phyloP scores from a whole-genome alignment of 352 stramenopile species.

The Phytophthora boehmeriae region DNA sequence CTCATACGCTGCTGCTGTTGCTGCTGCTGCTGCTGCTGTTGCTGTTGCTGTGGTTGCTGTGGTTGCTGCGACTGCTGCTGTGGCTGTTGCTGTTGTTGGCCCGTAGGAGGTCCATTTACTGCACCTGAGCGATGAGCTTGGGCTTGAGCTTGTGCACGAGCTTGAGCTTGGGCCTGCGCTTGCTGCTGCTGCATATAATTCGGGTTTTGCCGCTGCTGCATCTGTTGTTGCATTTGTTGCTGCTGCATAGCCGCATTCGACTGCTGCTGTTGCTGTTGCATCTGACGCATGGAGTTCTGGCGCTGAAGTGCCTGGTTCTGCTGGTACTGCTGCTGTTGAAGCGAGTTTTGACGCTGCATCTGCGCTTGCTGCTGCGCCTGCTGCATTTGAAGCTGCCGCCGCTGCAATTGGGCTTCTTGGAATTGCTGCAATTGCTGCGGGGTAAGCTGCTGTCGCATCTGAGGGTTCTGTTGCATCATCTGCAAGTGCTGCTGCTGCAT shows the following conservation, averaged over 20 bases:
- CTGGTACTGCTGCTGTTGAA: conserved; percentile 64
- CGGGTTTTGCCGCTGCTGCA: conserved; percentile 63
- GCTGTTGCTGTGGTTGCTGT: conserved; percentile 39
- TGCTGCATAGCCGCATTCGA: conserved; percentile 40
- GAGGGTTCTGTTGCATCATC: conserved; percentile 82
- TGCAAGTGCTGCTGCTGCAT: conserved; percentile 80
- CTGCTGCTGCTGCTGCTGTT: conserved; percentile 41
- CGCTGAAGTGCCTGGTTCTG: conserved; percentile 53
- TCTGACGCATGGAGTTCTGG: conserved; percentile 66
- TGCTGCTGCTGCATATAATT: conserved; percentile 66
- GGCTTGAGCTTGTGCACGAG: conserved; percentile 17
- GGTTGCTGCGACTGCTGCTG: conserved; percentile 43
- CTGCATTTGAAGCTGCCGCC: conserved; percentile 73
- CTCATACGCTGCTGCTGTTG: conserved; percentile 58
- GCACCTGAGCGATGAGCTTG: conserved; percentile 27
- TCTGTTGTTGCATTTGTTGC: conserved; percentile 64
- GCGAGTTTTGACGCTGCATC: conserved; percentile 61
- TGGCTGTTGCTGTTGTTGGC: conserved; percentile 30
- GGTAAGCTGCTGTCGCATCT: conserved; percentile 82
- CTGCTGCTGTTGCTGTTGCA: conserved; percentile 54
- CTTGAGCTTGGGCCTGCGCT: conserved; percentile 25
- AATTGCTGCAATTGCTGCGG: conserved; percentile 85
- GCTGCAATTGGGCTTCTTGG: conserved; percentile 73
- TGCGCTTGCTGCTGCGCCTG: conserved; percentile 62
- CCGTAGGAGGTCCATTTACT: conserved; percentile 1